Evolutionary conservation across 192 early-diverging fungal species (phyloP).

Genomic region (Gonapodya prolifera): DNA sequence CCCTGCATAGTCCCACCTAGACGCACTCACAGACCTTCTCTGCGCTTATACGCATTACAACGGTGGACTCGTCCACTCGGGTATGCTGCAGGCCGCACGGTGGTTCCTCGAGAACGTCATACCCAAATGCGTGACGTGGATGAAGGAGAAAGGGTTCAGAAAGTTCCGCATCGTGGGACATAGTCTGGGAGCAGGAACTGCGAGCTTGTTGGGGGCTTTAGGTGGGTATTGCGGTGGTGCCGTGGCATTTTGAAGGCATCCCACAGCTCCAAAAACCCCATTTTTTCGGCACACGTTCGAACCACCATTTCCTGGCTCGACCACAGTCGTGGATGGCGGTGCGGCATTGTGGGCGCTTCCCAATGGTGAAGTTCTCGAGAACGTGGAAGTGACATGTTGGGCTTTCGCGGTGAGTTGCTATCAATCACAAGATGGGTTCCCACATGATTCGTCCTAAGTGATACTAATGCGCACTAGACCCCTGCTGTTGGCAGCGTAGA

Average conservation of each 20-base stretch:
- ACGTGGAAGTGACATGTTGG: slow-evolving; percentile 15
- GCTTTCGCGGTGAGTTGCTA: too few species aligned
- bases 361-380: too few species aligned
- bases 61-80: slow-evolving; percentile 62
- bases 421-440: too few species aligned
- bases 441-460: too few species aligned
- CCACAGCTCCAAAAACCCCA: too few species aligned
- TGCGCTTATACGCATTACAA: slow-evolving; percentile 69
- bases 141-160: slow-evolving; percentile 27
- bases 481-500: too few species aligned
- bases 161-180: slow-evolving; percentile 59
- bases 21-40: slow-evolving; percentile 59
- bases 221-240: too few species aligned
- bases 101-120: slow-evolving; percentile 56
- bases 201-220: slow-evolving; percentile 55
- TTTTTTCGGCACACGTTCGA: too few species aligned
- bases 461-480: too few species aligned
- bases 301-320: too few species aligned
- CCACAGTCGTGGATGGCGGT: slow-evolving; percentile 50
- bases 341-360: background rate
- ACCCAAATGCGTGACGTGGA: slow-evolving; percentile 47
- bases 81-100: slow-evolving; percentile 60
- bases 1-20: slow-evolving; percentile 40
- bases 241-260: too few species aligned
- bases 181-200: slow-evolving; percentile 56